Base-by-base conservation (phyloP, 306 rosid genomes). In the Inga laurina region DNA sequence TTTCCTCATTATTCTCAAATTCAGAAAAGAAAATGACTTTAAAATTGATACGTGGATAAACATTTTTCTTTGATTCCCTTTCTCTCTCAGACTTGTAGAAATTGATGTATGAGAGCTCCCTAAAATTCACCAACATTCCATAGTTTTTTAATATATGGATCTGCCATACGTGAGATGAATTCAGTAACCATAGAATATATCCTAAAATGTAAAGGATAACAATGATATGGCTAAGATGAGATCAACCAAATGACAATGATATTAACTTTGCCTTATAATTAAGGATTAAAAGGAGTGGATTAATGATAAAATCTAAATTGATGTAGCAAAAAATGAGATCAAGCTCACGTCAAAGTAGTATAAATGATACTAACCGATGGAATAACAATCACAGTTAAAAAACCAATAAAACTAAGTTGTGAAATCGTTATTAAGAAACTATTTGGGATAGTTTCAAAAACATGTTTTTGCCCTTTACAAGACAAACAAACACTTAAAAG, bases 321-420 rank as follows among this genome's bases (percentile, higher is more conserved):
- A 56, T 16, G 0, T 1, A 5, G 27, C 4, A 34, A 35, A 24
- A 49, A 8, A 67, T 67, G 56, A 73, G 24, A 68, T 48, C 18
- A 45, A 68, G 43, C 43, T 52, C 10, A 49, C 18, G 8, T 10
- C 39, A 66, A 43, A 35, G 8, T 32, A 39, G 77, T 37, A 41
- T 37, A 52, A 54, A 48, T 8, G 2, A 37, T 59, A 41, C 46
- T 13, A 15, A 65, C 39, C 24, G 27, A 4, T 37, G 41, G 57
- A 66, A 77, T 15, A 71, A 71, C 46, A 69, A 21, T 24, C 22
- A 32, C 70, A 10, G 71, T 56, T 84, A 67, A 75, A 78, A 78
- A 51, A 69, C 52, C 51, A 49, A 45, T 51, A 35, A 69, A 81
- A 65, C 61, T 61, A 41, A 73, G 49, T 57, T 78, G 43, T 21